Conservation (phyloP, 495 filamentous ascomycete genomes). For the Hypoxylon perforatum region DNA sequence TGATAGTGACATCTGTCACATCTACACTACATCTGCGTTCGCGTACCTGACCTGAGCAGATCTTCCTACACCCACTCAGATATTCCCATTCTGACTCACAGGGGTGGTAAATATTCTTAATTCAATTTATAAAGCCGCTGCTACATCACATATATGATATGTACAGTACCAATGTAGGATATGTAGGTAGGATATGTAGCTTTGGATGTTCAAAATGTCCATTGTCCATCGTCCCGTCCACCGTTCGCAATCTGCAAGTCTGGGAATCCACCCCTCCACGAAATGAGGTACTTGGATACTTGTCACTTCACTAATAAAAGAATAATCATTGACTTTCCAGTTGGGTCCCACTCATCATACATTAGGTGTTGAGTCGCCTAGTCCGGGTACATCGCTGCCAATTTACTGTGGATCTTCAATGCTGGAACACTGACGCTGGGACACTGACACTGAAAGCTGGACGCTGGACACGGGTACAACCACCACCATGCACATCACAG, state of each 20-base stretch:
- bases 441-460: too few species aligned
- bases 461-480: constrained; percentile 21
- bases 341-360: constrained; percentile 5
- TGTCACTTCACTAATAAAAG: constrained; percentile 1
- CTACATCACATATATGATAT: not conserved
- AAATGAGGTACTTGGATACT: not conserved
- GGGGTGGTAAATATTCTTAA: not conserved
- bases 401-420: not conserved
- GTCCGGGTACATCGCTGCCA: constrained; percentile 3
- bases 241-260: too few species aligned
- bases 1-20: constrained; percentile 32
- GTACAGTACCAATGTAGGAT: not conserved
- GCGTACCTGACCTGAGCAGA: constrained; percentile 34
- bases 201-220: too few species aligned
- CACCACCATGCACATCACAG: constrained; percentile 26
- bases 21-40: constrained; percentile 1
- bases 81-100: constrained; percentile 23
- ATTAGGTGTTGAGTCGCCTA: not conserved
- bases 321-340: not conserved
- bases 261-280: not conserved
- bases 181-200: too few species aligned
- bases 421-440: too few species aligned
- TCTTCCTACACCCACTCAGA: constrained; percentile 11
- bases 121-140: too few species aligned
- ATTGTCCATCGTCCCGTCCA: too few species aligned